Percentiles rank a stretch among this genome's conserved stretches.
Evolutionary conservation across 2,329 filamentous ascomycete genomes (phyloP).

Genomic region (Xylariaceae sp.): DNA sequence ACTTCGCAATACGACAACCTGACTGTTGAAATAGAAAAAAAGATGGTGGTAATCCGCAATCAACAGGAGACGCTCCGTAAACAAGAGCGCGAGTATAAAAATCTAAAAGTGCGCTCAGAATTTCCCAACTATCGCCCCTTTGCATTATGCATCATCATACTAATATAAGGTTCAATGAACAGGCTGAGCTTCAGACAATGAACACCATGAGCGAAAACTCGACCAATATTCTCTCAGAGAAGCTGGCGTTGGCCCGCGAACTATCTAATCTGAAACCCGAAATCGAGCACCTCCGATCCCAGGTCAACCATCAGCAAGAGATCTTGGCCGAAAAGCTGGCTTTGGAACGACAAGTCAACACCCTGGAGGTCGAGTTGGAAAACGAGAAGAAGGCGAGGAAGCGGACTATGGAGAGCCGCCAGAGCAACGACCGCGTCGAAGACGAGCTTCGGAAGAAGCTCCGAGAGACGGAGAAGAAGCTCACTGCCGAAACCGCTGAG

Average conservation of each 20-base stretch:
- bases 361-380: constrained; percentile 74
- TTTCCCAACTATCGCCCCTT: too few relatives aligned
- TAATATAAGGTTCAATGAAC: constrained; percentile 1
- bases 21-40: constrained; percentile 38
- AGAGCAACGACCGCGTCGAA: constrained; percentile 36
- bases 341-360: constrained; percentile 70
- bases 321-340: constrained; percentile 73
- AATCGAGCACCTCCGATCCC: constrained; percentile 50
- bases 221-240: constrained; percentile 59
- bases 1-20: constrained; percentile 36
- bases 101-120: constrained; percentile 38
- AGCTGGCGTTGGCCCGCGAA: constrained; percentile 48
- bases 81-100: constrained; percentile 44
- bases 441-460: constrained; percentile 41
- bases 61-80: constrained; percentile 45
- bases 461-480: constrained; percentile 30
- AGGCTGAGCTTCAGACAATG: constrained; percentile 69
- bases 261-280: constrained; percentile 50
- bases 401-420: constrained; percentile 43
- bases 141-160: too few relatives aligned
- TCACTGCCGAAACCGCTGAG: constrained; percentile 28
- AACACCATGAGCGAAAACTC: constrained; percentile 63
- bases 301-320: constrained; percentile 56
- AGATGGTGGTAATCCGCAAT: constrained; percentile 37
- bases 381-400: constrained; percentile 69